Conservation (phyloP, 768 basidiomycete species). For the Heimioporus sp. region DNA sequence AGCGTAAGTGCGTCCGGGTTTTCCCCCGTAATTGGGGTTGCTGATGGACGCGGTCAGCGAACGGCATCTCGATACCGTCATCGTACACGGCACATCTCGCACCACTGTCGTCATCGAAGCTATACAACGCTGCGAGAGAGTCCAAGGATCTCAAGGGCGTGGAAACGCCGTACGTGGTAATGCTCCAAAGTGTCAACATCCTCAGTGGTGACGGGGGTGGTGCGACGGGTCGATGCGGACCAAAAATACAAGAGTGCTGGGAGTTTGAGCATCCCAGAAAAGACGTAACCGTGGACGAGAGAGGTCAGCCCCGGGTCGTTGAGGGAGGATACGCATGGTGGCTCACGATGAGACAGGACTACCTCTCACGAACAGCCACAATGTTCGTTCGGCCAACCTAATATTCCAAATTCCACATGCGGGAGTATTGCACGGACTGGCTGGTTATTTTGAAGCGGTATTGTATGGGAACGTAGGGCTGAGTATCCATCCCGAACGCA, state of each 20-base stretch:
- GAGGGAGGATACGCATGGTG: background rate
- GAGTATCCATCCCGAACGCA: constrained; percentile 90
- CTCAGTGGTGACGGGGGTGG: constrained; percentile 75
- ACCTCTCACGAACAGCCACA: constrained; percentile 95
- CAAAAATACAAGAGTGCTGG: constrained; percentile 93
- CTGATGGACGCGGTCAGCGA: constrained; percentile 47
- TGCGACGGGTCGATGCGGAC: constrained; percentile 66
- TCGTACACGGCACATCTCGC: constrained; percentile 96
- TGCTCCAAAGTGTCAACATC: constrained; percentile 93
- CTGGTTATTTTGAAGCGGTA: constrained; percentile 95
- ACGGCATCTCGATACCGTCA: constrained; percentile 93
- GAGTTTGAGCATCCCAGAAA: constrained; percentile 91
- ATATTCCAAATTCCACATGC: constrained; percentile 94
- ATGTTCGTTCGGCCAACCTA: constrained; percentile 81
- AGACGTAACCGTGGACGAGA: constrained; percentile 70
- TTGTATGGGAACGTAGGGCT: constrained; percentile 88
- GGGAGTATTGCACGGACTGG: constrained; percentile 89
- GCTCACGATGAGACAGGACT: constrained; percentile 51
- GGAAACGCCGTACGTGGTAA: constrained; percentile 98
- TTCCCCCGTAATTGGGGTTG: background rate
- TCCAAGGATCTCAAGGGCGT: constrained; percentile 65
- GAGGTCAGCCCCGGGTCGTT: constrained; percentile 45
- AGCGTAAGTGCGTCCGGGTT: constrained; percentile 49
- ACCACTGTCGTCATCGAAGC: constrained; percentile 90
- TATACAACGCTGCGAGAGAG: constrained; percentile 79